phyloP scores from a whole-genome alignment of 805 yeast genomes.

The Teunomyces atbi region DNA sequence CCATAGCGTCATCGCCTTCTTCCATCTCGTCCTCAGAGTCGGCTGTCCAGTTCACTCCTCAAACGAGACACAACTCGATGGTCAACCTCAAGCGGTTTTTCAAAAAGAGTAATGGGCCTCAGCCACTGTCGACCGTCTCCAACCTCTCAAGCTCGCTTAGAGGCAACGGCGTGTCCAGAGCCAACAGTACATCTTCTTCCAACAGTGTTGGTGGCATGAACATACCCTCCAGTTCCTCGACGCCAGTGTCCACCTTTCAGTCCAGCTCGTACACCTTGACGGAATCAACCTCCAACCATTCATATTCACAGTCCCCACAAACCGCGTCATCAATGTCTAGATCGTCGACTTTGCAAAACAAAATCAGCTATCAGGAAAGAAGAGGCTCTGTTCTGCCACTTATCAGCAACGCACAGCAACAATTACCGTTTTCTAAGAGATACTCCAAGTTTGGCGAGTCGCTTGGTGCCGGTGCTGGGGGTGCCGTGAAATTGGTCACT shows the following conservation, averaged over 20 bases:
- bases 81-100: slow-evolving; percentile 75
- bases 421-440: slow-evolving; percentile 65
- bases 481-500: slow-evolving; percentile 74
- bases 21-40: slow-evolving; percentile 24
- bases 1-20: slow-evolving; percentile 27
- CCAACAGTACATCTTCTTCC: slow-evolving; percentile 1
- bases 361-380: slow-evolving; percentile 32
- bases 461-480: slow-evolving; percentile 95
- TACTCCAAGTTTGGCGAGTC: slow-evolving; percentile 82
- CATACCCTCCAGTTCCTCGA: slow-evolving; percentile 11
- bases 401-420: slow-evolving; percentile 17
- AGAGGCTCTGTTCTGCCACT: slow-evolving; percentile 35
- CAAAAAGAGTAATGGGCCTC: slow-evolving; percentile 39
- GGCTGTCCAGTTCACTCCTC: slow-evolving; percentile 24
- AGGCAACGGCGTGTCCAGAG: slow-evolving; percentile 8
- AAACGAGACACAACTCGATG: slow-evolving; percentile 71
- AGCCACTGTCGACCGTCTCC: slow-evolving; percentile 19
- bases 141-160: slow-evolving; percentile 24
- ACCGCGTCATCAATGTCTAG: slow-evolving; percentile 25
- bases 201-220: slow-evolving; percentile 6
- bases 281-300: slow-evolving; percentile 31
- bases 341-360: slow-evolving; percentile 29
- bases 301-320: slow-evolving; percentile 35
- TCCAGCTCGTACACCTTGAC: slow-evolving; percentile 14
- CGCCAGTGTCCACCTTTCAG: slow-evolving; percentile 6